Base-by-base conservation (phyloP, 2,329 filamentous ascomycete genomes). In the Fusarium nematophilum region DNA sequence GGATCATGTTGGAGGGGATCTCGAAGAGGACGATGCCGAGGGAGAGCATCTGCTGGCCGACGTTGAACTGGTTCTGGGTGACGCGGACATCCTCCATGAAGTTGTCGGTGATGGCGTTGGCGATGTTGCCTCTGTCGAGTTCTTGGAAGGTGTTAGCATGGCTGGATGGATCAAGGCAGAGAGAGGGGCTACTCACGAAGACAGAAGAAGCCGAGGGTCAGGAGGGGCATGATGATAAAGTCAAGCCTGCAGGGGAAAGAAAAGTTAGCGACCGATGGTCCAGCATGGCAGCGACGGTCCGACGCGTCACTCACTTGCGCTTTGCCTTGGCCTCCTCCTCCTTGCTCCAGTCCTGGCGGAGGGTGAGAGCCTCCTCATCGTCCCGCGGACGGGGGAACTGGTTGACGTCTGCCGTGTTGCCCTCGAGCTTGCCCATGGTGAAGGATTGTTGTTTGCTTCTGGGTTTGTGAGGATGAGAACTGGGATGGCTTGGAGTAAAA, bases 31-130 rank as follows among this genome's bases (percentile, higher is more conserved):
- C 79, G 34, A 83, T 83, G 13, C 80, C 80, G 1, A 81, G 73
- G 0, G 80, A 83, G 1, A 84, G 72, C 53, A 85, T 72, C 54
- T 83, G 80, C 18, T 81, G 77, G 4, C 82, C 82, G 26, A 83
- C 70, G 40, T 84, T 84, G 68, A 83, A 78, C 57, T 84, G 78
- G 53, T 83, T 78, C 5, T 81, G 81, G 3, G 75, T 77, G 57
- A 85, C 78, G 13, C 75, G 70, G 15, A 85, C 75, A 61, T 85
- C 82, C 15, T 75, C 66, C 37, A 82, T 78, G 62, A 85, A 81
- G 53, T 80, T 79, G 2, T 72, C 72, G 6, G 81, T 83, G 37
- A 83, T 67, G 18, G 81, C 81, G 33, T 80, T 81, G 51, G 76
- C 68, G 74, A 83, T 76, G 56, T 78, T 78, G 29, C 74, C 73